phyloP scores from a whole-genome alignment of 73 alveolate species.

The Breviolum minutum region DNA sequence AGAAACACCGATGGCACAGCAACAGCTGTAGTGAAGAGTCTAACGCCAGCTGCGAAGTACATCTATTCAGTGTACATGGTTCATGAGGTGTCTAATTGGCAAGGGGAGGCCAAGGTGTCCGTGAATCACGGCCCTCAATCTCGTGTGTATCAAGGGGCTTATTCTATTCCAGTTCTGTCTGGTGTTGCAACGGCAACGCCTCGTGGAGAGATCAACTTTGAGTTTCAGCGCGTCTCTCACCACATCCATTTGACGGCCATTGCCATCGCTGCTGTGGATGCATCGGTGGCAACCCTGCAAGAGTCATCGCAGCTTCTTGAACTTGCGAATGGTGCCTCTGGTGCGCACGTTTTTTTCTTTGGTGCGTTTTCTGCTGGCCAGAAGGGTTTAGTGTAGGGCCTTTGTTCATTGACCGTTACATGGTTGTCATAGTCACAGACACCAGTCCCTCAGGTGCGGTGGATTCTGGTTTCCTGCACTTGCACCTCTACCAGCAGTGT shows the following conservation, averaged over 20 bases:
- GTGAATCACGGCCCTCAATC: slow-evolving; percentile 39
- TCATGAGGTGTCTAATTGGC: slow-evolving; percentile 3
- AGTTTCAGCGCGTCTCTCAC: background rate
- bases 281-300: background rate
- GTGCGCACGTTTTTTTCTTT: too few species aligned
- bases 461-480: slow-evolving; percentile 12
- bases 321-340: too few species aligned
- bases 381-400: background rate
- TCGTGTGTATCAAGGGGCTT: background rate
- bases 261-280: slow-evolving; percentile 23
- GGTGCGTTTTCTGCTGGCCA: too few species aligned
- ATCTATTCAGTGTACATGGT: slow-evolving; percentile 55
- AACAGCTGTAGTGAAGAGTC: slow-evolving; percentile 47
- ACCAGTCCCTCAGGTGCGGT: background rate
- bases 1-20: background rate
- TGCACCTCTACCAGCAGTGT: slow-evolving; percentile 85
- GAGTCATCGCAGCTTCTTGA: background rate
- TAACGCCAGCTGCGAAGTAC: slow-evolving; percentile 69
- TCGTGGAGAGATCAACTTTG: slow-evolving; percentile 69
- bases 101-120: slow-evolving; percentile 49
- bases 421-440: too few species aligned
- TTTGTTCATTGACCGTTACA: too few species aligned
- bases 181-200: slow-evolving; percentile 50
- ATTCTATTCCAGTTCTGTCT: background rate
- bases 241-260: slow-evolving; percentile 37